phyloP scores from a whole-genome alignment of 2,329 filamentous ascomycete genomes.

The Trichoderma guizhouense region DNA sequence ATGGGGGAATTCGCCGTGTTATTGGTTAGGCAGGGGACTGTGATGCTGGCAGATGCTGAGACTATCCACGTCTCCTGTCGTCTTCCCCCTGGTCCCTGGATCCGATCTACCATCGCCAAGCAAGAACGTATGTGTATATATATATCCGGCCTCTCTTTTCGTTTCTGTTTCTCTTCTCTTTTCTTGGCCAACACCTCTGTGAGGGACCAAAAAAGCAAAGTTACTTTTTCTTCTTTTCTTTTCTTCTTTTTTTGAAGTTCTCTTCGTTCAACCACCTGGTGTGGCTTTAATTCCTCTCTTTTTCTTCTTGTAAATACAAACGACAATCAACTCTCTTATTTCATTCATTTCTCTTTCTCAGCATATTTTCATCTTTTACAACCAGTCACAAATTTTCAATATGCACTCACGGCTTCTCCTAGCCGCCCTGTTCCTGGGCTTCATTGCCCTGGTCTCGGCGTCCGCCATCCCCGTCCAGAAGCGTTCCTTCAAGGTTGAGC shows the following conservation, averaged over 20 bases:
- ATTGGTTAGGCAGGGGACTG: not conserved
- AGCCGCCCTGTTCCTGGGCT: slow-evolving; percentile 40
- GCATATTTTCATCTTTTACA: not conserved
- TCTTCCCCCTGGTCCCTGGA: not conserved
- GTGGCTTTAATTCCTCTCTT: slow-evolving; percentile 11
- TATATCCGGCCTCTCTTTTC: slow-evolving; percentile 7
- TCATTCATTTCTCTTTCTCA: not conserved
- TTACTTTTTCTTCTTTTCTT: slow-evolving; percentile 3
- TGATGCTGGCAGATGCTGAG: not conserved
- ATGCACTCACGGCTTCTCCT: slow-evolving; percentile 22
- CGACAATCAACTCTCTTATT: not conserved
- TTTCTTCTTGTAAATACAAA: not conserved
- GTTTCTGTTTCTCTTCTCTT: slow-evolving; percentile 6
- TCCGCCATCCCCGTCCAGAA: slow-evolving; percentile 42
- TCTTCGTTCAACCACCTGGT: slow-evolving; percentile 15
- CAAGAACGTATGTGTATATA: not conserved
- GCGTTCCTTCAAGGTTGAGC: slow-evolving; percentile 60
- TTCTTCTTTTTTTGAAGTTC: not conserved
- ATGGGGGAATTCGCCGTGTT: not conserved
- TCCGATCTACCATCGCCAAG: slow-evolving; percentile 1
- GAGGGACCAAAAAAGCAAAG: slow-evolving; percentile 13
- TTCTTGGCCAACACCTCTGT: slow-evolving; percentile 10
- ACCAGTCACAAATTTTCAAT: not conserved
- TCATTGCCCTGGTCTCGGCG: slow-evolving; percentile 47
- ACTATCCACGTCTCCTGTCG: slow-evolving; percentile 9